Base-by-base conservation (phyloP, 2,329 filamentous ascomycete genomes). In the Fusarium sp. region DNA sequence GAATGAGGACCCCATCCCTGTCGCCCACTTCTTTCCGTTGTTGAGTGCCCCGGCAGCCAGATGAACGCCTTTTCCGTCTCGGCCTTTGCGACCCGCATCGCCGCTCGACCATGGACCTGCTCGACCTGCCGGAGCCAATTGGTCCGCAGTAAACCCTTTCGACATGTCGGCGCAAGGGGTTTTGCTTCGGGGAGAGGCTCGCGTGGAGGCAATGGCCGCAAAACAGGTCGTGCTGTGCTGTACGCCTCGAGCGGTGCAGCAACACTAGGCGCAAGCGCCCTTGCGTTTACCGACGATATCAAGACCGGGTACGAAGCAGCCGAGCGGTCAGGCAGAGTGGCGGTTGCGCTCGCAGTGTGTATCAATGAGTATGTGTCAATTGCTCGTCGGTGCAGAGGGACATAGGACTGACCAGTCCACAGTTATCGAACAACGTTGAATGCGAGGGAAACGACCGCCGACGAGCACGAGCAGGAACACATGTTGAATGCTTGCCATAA, bases 351-450 rank as follows among this genome's bases (percentile, higher is more conserved):
- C 73, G 89, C 89, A 13, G 84, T 97, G 61, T 95, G 92, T 82
- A 96, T 98, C 71, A 95, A 95, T 77, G 95, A 97, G 94, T 97
- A 85, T 43, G 80, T 60, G 36, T 43, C 30, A 34, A 47, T 44
- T 48, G 9, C 18, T n/a, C 40, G 30, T 28, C 9, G 40, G 31
- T 34, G 23, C 27, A 43, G 48, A 46, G 34, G 37, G 51, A 23
- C 31, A 30, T 43, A 31, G 53, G 23, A 47, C 54, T 65, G 40
- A 69, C 31, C 28, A 47, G 9, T 52, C 37, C 28, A 4, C 27
- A 98, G 95, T 82, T 99, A 99, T 82, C 94, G 94, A 73, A 90
- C 90, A 51, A 95, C 94, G 2, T 83, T 99, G 71, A 97, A 94
- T 71, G 84, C 86, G 60, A 86, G 89, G 66, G 89, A 93, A 70